These are phyloP conservation scores for Lobosporangium transversale DNA, from an alignment of 192 early-diverging fungal genomes.

Conservation along the genomic window DNA sequence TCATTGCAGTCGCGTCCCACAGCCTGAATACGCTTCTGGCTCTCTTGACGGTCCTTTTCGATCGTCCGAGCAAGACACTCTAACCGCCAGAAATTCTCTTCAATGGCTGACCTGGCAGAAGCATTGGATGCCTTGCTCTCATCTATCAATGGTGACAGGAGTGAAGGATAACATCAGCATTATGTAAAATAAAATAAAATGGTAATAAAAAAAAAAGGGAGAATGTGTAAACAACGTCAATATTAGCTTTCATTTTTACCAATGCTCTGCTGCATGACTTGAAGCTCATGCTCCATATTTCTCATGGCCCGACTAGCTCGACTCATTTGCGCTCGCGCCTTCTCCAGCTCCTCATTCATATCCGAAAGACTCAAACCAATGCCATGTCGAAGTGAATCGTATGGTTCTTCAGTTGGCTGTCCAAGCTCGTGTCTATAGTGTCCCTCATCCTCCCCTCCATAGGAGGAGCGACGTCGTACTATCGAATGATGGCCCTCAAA, in stretches of 20 bases:
- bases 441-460: background rate
- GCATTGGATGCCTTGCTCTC: constrained; percentile 40
- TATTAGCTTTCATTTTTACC: constrained; percentile 8
- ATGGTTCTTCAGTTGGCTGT: constrained; percentile 11
- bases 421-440: background rate
- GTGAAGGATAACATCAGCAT: background rate
- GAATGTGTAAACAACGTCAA: background rate
- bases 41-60: constrained; percentile 44
- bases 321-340: constrained; percentile 33
- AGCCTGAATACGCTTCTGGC: constrained; percentile 16
- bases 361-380: constrained; percentile 33
- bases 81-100: constrained; percentile 49
- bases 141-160: constrained; percentile 7
- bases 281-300: constrained; percentile 43
- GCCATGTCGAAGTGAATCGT: constrained; percentile 42
- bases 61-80: constrained; percentile 42
- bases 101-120: constrained; percentile 31
- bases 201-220: background rate
- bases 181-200: constrained; percentile 2
- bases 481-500: constrained; percentile 44
- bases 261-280: constrained; percentile 38
- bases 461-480: constrained; percentile 26
- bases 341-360: constrained; percentile 41
- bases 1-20: constrained; percentile 23
- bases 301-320: constrained; percentile 47